Percentiles rank a stretch among this genome's conserved stretches.
Evolutionary conservation across 228 moss, liverwort and hornwort species (phyloP).

Genomic region (Sphagnum fallax): DNA sequence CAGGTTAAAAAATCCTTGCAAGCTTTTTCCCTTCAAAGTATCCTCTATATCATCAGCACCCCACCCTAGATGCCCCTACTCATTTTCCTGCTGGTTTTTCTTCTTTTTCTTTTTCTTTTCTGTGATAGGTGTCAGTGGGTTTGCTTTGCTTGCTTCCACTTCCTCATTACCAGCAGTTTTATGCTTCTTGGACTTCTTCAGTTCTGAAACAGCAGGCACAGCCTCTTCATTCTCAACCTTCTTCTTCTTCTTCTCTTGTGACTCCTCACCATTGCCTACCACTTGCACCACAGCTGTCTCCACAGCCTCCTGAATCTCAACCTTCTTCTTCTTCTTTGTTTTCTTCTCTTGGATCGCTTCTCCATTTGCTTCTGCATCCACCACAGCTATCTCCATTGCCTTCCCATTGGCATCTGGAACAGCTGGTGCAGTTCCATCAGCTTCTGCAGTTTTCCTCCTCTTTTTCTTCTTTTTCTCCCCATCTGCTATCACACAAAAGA

Average conservation of each 20-base stretch:
- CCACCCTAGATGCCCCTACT: no score
- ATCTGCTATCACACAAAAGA: conserved; percentile 4
- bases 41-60: no score
- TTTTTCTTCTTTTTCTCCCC: conserved; percentile 58
- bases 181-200: conserved; percentile 39
- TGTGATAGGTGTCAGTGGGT: conserved; percentile 7
- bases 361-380: neutral
- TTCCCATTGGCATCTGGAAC: conserved; percentile 21
- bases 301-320: conserved; percentile 9
- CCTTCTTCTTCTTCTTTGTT: conserved; percentile 34
- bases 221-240: conserved; percentile 10
- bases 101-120: conserved; percentile 58
- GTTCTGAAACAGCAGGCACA: conserved; percentile 5
- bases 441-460: conserved; percentile 38
- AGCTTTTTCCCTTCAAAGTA: no score
- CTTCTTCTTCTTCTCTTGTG: conserved; percentile 29
- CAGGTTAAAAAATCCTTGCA: no score
- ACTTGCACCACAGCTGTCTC: neutral
- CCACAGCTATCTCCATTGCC: neutral
- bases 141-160: conserved; percentile 11
- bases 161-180: conserved; percentile 15
- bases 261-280: conserved; percentile 4
- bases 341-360: conserved; percentile 20
- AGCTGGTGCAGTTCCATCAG: conserved; percentile 18
- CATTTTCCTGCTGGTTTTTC: conserved; percentile 1